Evolutionary conservation across 2,329 filamentous ascomycete genomes (phyloP).

Genomic region (Dothistroma pini): DNA sequence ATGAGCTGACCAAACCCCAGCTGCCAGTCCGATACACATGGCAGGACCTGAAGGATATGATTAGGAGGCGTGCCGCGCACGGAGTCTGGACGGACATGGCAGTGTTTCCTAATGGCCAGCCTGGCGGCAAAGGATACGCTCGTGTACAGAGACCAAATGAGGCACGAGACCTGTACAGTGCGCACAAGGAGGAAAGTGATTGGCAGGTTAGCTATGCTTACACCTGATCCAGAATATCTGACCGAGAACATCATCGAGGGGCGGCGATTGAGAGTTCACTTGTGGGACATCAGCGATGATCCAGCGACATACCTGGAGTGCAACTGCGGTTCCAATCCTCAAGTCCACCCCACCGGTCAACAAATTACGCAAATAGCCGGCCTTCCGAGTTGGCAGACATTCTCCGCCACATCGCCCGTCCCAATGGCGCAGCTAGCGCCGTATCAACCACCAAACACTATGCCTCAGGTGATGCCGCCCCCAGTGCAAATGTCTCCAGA

Average conservation of each 20-base stretch:
- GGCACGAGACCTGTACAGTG: constrained; percentile 28
- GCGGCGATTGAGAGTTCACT: constrained; percentile 24
- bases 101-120: constrained; percentile 21
- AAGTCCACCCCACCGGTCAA: constrained; percentile 11
- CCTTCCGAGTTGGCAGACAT: constrained; percentile 22
- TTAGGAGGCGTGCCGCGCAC: constrained; percentile 27
- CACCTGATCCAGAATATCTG: constrained; percentile 25
- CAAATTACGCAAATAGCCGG: constrained; percentile 18
- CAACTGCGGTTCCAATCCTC: constrained; percentile 22
- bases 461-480: background rate
- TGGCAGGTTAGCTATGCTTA: constrained; percentile 3
- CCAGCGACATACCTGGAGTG: constrained; percentile 20
- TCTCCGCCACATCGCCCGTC: constrained; percentile 12
- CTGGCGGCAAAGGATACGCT: constrained; percentile 25
- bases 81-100: constrained; percentile 32
- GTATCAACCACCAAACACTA: constrained; percentile 5
- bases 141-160: constrained; percentile 27
- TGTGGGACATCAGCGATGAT: constrained; percentile 28
- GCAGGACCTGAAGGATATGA: constrained; percentile 34
- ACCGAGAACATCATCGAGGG: constrained; percentile 22
- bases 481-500: constrained; percentile 5
- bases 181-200: constrained; percentile 1
- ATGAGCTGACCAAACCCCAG: constrained; percentile 16
- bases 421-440: constrained; percentile 3
- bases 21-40: constrained; percentile 31